Evolutionary conservation across 345 rosid genomes (phyloP), one percentile per base, ranked within the genome.

Genomic region (Carallia pectinifolia): DNA sequence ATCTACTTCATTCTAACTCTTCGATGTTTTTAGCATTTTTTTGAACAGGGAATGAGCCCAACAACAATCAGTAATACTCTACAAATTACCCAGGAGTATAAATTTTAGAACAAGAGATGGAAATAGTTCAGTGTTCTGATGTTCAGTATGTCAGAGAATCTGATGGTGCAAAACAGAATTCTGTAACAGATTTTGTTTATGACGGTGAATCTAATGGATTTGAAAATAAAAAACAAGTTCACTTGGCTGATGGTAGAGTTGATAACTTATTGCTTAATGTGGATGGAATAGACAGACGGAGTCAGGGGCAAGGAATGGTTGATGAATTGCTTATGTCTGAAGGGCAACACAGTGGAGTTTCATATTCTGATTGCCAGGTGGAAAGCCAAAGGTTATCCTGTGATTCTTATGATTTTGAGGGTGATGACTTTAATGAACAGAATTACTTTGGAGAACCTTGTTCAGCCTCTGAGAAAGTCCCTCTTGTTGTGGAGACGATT

Each of bases 91-190:
- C 55, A 31, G 47, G 56, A 61, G 37, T 61, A 58, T 47, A 65
- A 44, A 61, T 63, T 70, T 75, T 55, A 60, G 64, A 36, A 68
- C 79, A 70, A 79, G 78, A 64, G 58, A 89, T 91, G 94, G 90
- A 91, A 71, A 72, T 81, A 66, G 73, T 85, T 70, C 74, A 89
- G 68, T 80, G 81, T 80, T 80, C 87, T 67, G 89, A 82, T 73
- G 79, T 78, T 78, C 85, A 81, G 73, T 74, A 75, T 62, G 78
- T 66, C 64, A 83, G 80, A 37, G 87, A 85, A 75, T 69, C 79
- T 53, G 81, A 85, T 80, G 72, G 74, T 71, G 75, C 72, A 73
- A 77, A 77, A 68, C 82, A 70, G 78, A 81, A 68, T 65, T 66
- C 81, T 39, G 82, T 70, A 70, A 53, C 78, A 53, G 65, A 38